These are phyloP conservation scores for Aspergillus fructus DNA, from an alignment of 2,329 filamentous ascomycete genomes.

Conservation along the genomic window DNA sequence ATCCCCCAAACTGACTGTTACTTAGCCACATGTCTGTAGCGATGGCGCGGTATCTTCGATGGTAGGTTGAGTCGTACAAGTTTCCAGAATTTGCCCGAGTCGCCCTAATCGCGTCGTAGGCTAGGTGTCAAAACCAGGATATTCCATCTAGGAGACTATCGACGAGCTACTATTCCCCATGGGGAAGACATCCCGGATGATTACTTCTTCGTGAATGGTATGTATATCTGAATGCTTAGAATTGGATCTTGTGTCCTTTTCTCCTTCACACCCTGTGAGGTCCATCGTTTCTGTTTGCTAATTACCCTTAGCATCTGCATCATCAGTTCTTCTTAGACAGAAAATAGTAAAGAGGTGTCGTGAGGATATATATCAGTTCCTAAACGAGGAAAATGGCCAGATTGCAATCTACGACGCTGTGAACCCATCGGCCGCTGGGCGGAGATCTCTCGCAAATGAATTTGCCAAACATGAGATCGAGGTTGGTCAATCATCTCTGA, in stretches of 20 bases:
- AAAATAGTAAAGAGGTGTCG: conserved; percentile 97
- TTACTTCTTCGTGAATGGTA: conserved; percentile 91
- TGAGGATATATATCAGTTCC: conserved; percentile 93
- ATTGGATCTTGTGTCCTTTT: background rate
- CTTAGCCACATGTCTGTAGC: conserved; percentile 88
- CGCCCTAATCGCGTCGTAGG: conserved; percentile 49
- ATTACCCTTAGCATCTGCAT: conserved; percentile 64
- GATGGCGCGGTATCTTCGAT: conserved; percentile 88
- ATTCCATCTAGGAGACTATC: conserved; percentile 96
- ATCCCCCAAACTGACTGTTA: conserved; percentile 8
- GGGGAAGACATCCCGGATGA: conserved; percentile 87
- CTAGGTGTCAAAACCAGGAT: conserved; percentile 97
- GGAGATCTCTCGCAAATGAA: conserved; percentile 84
- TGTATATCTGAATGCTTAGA: conserved; percentile 4
- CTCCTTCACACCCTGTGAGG: background rate
- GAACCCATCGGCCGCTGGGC: conserved; percentile 80
- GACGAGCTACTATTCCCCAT: conserved; percentile 81
- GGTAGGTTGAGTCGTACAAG: conserved; percentile 50
- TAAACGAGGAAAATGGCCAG: conserved; percentile 96
- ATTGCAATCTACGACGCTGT: conserved; percentile 99
- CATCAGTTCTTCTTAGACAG: conserved; percentile 88
- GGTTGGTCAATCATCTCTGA: conserved; percentile 47
- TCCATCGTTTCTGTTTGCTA: conserved; percentile 14
- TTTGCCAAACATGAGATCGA: conserved; percentile 97
- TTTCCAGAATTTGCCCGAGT: background rate